Base-by-base conservation (phyloP, 1,284 basidiomycete species). In the Cutaneotrichosporon cyanovorans region DNA sequence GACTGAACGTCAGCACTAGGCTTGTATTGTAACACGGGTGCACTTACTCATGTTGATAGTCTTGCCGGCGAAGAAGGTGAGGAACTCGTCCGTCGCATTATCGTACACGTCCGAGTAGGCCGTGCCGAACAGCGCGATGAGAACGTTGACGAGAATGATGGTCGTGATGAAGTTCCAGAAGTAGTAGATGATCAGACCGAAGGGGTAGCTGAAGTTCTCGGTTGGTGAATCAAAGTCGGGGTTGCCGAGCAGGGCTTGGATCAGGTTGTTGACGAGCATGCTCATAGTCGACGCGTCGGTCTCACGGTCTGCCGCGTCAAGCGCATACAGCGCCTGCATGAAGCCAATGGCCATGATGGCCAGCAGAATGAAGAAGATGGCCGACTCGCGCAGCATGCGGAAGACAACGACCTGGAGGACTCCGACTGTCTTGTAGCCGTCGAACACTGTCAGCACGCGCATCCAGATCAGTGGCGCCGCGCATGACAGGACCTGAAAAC, bases 41-140 rank as follows among this genome's bases (percentile, higher is more conserved):
- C 11, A 40, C 50, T 28, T 28, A 52, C 50, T 63, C 57, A 66
- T 58, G 85, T 83, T 84, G 83, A 90, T 72, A 2, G 87, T 85
- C 73, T 91, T 92, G 56, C 78, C 77, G 2, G 87, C 87, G 64
- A 90, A 93, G 75, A 90, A 93, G 6, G 87, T 80, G 46, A 95
- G 56, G 49, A 64, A 76, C 79, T 74, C 61, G 51, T 72, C 69
- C 12, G 64, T 69, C 14, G 68, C 68, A 43, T 72, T 68, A 41
- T 71, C 69, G 39, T 58, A 62, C 16, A 89, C 86, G 60, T 88
- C 87, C 14, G 82, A 80, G 63, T 92, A 92, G 0, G 89, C 88
- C 30, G 87, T 87, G 11, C 88, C 82, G 65, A 92, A 97, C 60
- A 97, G 73, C 11, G 93, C 96, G 58, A 98, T 90, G 59, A 98